Evolutionary conservation across 225 moss, liverwort and hornwort species (phyloP).

Genomic region (Polytrichum commune): DNA sequence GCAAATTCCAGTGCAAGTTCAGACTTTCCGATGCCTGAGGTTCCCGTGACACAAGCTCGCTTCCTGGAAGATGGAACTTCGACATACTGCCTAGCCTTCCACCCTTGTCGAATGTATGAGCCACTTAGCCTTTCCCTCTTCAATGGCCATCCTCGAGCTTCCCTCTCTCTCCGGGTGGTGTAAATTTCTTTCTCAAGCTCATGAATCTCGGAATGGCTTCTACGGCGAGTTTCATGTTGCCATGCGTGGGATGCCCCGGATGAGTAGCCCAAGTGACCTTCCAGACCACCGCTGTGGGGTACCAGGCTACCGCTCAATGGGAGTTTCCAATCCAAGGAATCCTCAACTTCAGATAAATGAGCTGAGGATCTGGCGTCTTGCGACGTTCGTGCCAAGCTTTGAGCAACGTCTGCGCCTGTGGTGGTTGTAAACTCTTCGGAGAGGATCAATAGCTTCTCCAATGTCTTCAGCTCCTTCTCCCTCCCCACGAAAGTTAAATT

Average conservation of each 20-base stretch:
- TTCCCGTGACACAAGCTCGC: conserved; percentile 44
- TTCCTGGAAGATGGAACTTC: neutral
- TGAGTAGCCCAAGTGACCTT: conserved; percentile 18
- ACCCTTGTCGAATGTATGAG: conserved; percentile 14
- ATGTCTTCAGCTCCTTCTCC: conserved; percentile 39
- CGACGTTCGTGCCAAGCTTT: conserved; percentile 12
- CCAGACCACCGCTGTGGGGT: conserved; percentile 22
- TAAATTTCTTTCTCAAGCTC: conserved; percentile 2
- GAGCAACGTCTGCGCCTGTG: conserved; percentile 16
- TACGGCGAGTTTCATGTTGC: conserved; percentile 6
- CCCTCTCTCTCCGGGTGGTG: neutral
- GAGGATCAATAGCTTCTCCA: conserved; percentile 36
- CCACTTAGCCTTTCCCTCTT: conserved; percentile 25
- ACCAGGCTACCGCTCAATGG: neutral
- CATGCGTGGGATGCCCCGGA: conserved; percentile 16
- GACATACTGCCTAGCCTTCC: neutral
- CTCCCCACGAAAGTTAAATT: conserved; percentile 43
- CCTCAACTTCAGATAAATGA: neutral
- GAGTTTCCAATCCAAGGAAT: neutral
- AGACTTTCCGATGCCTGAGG: conserved; percentile 57
- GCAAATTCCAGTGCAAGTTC: conserved; percentile 65
- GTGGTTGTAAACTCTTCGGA: conserved; percentile 1
- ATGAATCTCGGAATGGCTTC: neutral
- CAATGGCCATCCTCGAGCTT: conserved; percentile 4
- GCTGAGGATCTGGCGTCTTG: neutral